phyloP scores from a whole-genome alignment of 306 rosid species.

The Acacia acuminata region DNA sequence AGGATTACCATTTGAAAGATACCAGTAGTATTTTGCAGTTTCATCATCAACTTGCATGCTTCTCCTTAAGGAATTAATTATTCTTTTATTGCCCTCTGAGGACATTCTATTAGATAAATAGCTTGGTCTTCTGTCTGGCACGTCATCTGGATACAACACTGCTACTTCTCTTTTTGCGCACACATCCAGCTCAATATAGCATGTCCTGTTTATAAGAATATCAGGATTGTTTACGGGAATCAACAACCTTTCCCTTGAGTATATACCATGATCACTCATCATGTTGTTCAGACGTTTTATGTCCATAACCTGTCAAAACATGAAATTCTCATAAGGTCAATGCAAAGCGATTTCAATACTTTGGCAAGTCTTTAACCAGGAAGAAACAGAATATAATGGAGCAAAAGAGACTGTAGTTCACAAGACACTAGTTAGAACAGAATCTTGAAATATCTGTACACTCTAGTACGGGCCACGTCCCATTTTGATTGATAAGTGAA shows the following conservation, averaged over 20 bases:
- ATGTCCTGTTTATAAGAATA: conserved; percentile 61
- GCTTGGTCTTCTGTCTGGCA: conserved; percentile 44
- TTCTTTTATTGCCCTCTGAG: conserved; percentile 67
- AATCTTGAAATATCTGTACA: not conserved
- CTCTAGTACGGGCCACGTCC: not conserved
- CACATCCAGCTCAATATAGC: conserved; percentile 78
- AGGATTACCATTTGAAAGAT: conserved; percentile 82
- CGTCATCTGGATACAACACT: conserved; percentile 70
- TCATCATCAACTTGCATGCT: conserved; percentile 93
- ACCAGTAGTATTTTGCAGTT: conserved; percentile 82
- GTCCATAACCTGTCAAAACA: conserved; percentile 73
- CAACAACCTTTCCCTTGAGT: conserved; percentile 87
- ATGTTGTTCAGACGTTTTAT: conserved; percentile 89
- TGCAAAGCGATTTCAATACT: conserved; percentile 5
- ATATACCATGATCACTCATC: conserved; percentile 97
- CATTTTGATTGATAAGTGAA: conserved; percentile 3
- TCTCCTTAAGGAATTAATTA: conserved; percentile 75
- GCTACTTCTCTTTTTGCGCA: conserved; percentile 90
- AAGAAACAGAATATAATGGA: not conserved
- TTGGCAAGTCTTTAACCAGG: not conserved
- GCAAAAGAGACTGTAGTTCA: not conserved
- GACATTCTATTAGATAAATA: conserved; percentile 39
- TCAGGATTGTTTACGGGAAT: conserved; percentile 74
- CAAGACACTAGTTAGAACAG: not conserved
- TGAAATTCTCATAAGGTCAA: not conserved